Evolutionary conservation across 2,329 filamentous ascomycete genomes (phyloP), one percentile per base, ranked within the genome.

Genomic region (Aaosphaeria arxii): DNA sequence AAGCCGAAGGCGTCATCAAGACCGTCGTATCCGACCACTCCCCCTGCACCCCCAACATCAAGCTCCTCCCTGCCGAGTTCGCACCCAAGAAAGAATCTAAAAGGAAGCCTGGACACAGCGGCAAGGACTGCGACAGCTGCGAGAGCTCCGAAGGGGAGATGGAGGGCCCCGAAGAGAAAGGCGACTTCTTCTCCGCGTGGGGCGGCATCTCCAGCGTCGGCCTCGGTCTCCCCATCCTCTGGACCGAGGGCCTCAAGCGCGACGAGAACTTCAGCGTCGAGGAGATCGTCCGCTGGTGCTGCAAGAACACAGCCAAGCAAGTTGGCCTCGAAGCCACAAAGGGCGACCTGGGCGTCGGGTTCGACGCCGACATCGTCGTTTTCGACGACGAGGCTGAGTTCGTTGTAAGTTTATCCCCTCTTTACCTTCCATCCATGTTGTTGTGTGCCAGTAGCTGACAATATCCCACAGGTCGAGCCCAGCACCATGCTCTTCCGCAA

Each of bases 131-230:
- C 50, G 60, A 71, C 1, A 58, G 54, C 33, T 61, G 56, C 41
- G 63, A 63, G 40, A 55, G 51, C 45, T 56, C 45, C 32, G 66
- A 61, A 47, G 59, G 56, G 17, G 62, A 68, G 5, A 65, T 66
- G 28, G 68, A 73, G 7, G 62, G 71, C 1, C 66, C 71, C 35
- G 71, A 75, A 24, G 70, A 72, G 28, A 69, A 69, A 38, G 94
- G 94, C 35, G 89, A 97, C 73, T 97, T 99, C 79, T 94, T 97
- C 73, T 84, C 87, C 4, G 91, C 91, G 1, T 99, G 94, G 94
- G 94, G 94, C 46, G 94, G 94, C 11, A 96, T 99, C 63, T 92
- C 89, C 4, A 94, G 88, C 4, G 92, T 99, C 13, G 94, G 94
- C 0, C 82, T 99, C 1, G 94, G 94, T 1, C 79, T 99, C 4